Evolutionary conservation across 2,329 filamentous ascomycete genomes (phyloP), one percentile per base, ranked within the genome.

Genomic region (Neofusicoccum cordaticola): DNA sequence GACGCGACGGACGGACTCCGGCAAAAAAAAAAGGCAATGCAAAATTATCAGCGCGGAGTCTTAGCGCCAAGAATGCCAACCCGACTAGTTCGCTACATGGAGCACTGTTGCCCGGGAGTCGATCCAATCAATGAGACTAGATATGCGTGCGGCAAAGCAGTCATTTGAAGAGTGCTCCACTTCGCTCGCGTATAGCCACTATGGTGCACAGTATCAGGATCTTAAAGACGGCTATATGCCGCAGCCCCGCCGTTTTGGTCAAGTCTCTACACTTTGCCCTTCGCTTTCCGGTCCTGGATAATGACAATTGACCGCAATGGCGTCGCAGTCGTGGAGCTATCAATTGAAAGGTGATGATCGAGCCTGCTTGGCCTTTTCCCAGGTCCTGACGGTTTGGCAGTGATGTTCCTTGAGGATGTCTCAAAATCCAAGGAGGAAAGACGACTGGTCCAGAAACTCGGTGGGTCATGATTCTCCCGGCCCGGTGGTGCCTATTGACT

Each of bases 371-470:
- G 9, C 19, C 8, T 27, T 37, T 17, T 27, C 31, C 2, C 1
- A 13, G 19, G 2, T 6, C 9, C 57, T 61, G 17, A 48, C 17
- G 17, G 11, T 15, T 2, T 47, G n/a, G 27, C 19, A 48, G 57
- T 39, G 9, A 61, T 63, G 27, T 53, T 47, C 19, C 39, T 47
- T 12, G 61, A 41, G 2, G 50, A 63, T 22, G 47, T 64, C 9
- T 50, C 17, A 5, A 71, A 71, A 66, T 60, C 68, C 7, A 64
- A 67, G 31, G 57, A 70, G 1, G 71, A 73, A 64, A 70, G 58
- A 51, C 68, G 69, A 13, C 45, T 73, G 52, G 72, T 73, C 52
- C 71, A 68, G 45, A 73, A 73, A 62, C 70, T 73, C 17, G 70
- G 70, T 70, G 44, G 57, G 64, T 66, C 11, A 0, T 2, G 12